Percentiles rank a stretch among this genome's conserved stretches.
These are phyloP conservation scores for Apiotrichum gracile DNA, from an alignment of 1,284 basidiomycete genomes.

Conservation along the genomic window DNA sequence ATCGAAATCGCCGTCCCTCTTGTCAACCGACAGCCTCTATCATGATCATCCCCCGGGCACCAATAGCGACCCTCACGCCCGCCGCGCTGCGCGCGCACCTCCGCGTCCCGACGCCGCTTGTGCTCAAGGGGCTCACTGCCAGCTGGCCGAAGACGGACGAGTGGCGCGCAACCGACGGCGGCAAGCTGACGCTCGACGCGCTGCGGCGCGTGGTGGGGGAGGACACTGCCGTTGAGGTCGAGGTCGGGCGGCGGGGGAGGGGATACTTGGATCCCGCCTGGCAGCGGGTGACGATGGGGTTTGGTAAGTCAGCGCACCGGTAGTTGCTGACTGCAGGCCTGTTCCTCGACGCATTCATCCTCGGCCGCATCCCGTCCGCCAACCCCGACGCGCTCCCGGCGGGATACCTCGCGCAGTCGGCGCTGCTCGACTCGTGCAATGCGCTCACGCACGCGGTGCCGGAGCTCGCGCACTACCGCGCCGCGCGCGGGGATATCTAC, in stretches of 20 bases:
- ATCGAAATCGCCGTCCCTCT: not conserved
- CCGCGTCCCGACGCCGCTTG: not conserved
- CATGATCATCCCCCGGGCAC: not conserved
- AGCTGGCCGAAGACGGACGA: not conserved
- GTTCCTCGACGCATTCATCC: slow-evolving; percentile 43
- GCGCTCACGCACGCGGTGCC: slow-evolving; percentile 20
- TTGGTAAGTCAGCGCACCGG: slow-evolving; percentile 21
- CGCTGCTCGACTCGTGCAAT: slow-evolving; percentile 23
- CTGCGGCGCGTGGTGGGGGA: slow-evolving; percentile 20
- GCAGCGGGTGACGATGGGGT: slow-evolving; percentile 35
- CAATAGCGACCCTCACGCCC: slow-evolving; percentile 5
- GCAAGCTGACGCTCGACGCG: not conserved
- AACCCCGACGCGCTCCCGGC: slow-evolving; percentile 22
- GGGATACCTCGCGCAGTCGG: slow-evolving; percentile 43
- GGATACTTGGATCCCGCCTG: slow-evolving; percentile 38
- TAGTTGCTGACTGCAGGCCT: slow-evolving; percentile 22
- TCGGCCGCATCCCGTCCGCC: slow-evolving; percentile 29
- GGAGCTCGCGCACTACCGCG: slow-evolving; percentile 24
- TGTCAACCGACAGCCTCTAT: not conserved
- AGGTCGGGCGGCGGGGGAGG: slow-evolving; percentile 31
- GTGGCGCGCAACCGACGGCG: not conserved
- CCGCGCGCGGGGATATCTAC: slow-evolving; percentile 27
- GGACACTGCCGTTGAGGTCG: slow-evolving; percentile 33
- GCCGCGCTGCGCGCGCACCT: slow-evolving; percentile 24
- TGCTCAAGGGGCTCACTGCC: not conserved